These are phyloP conservation scores for Lentinula lateritia DNA, from an alignment of 768 basidiomycete genomes.

Conservation along the genomic window DNA sequence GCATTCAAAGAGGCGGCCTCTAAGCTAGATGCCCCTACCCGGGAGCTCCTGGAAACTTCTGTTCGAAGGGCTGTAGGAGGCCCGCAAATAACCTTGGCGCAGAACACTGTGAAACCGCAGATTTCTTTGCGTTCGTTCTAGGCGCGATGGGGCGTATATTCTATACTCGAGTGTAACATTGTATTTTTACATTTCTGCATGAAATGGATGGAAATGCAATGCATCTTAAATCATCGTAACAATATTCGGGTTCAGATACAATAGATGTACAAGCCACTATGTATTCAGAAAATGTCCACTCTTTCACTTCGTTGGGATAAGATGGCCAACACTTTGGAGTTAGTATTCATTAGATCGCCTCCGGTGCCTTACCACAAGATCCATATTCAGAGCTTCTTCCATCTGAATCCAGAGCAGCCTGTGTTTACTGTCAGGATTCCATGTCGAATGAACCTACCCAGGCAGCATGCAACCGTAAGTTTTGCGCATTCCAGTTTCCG, in stretches of 20 bases:
- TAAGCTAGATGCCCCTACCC: slow-evolving; percentile 50
- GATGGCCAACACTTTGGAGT: slow-evolving; percentile 25
- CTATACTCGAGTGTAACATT: neutral
- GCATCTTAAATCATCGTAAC: too few relatives aligned
- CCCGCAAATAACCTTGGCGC: slow-evolving; percentile 19
- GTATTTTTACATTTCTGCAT: neutral
- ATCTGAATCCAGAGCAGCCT: slow-evolving; percentile 29
- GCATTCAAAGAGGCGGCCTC: slow-evolving; percentile 84
- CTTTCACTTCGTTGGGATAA: slow-evolving; percentile 17
- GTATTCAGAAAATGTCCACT: slow-evolving; percentile 20
- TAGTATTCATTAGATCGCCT: slow-evolving; percentile 22
- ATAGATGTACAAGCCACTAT: neutral
- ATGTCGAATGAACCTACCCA: slow-evolving; percentile 33
- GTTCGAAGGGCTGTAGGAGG: slow-evolving; percentile 67
- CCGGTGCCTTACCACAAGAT: slow-evolving; percentile 23
- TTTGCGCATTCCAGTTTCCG: slow-evolving; percentile 54
- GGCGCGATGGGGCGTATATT: neutral
- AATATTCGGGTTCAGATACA: too few relatives aligned
- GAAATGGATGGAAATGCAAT: neutral
- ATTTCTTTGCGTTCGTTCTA: slow-evolving; percentile 74
- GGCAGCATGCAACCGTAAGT: slow-evolving; percentile 61
- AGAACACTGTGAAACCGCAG: slow-evolving; percentile 55
- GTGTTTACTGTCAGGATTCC: neutral
- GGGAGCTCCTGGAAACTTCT: slow-evolving; percentile 68
- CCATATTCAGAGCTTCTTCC: slow-evolving; percentile 21